A percentile compares a stretch with the other conserved stretches of the same genome.
phyloP scores from a whole-genome alignment of 345 rosid species.

The Citrus glauca region DNA sequence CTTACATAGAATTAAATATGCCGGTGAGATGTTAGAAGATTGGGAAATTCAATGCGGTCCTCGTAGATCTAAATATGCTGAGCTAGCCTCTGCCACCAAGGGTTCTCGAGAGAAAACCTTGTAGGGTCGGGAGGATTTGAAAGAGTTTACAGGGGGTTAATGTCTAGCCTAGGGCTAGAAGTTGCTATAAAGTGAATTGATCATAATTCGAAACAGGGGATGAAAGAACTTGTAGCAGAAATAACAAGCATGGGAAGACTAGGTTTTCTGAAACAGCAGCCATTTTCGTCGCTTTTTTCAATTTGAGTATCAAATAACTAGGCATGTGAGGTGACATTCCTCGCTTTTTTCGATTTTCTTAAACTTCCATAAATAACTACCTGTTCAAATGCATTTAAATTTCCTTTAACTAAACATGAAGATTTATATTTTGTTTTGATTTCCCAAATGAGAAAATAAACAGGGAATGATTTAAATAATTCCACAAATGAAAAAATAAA shows the following conservation, averaged over 20 bases:
- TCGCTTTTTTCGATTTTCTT: neutral
- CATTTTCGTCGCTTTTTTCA: no score
- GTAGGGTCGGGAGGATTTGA: constrained; percentile 55
- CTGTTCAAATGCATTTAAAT: neutral
- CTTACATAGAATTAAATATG: constrained; percentile 12
- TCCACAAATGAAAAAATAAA: no score
- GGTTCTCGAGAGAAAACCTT: constrained; percentile 45
- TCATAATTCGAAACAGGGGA: constrained; percentile 30
- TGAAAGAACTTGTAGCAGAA: constrained; percentile 37
- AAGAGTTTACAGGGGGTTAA: constrained; percentile 37
- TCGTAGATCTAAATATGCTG: constrained; percentile 43
- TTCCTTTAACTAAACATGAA: neutral
- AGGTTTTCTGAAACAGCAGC: no score
- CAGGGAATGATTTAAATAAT: no score
- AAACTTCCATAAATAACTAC: neutral
- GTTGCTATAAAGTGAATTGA: constrained; percentile 27
- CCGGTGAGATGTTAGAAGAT: constrained; percentile 27
- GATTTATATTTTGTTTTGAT: neutral
- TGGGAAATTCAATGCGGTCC: constrained; percentile 53
- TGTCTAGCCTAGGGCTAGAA: constrained; percentile 13
- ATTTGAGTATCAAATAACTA: neutral
- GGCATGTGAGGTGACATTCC: neutral
- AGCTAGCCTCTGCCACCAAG: constrained; percentile 39
- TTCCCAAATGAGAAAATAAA: neutral
- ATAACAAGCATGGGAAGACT: constrained; percentile 31